Evolutionary conservation across 345 rosid genomes (phyloP).

Genomic region (Salix dunnii): DNA sequence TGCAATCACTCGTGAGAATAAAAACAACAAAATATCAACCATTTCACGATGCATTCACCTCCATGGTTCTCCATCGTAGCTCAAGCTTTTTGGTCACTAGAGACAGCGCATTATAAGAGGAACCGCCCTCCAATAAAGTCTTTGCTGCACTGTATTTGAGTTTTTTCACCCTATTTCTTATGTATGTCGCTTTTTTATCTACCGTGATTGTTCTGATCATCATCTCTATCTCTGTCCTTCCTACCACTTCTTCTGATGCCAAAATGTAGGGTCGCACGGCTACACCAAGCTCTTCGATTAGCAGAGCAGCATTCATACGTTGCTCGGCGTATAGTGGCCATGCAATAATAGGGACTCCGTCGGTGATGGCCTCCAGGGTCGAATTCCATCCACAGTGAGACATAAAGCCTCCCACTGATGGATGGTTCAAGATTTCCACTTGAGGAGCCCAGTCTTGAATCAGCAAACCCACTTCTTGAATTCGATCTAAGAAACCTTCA

Average conservation of each 20-base stretch:
- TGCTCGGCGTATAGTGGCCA: slow-evolving; percentile 83
- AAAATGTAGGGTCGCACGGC: slow-evolving; percentile 8
- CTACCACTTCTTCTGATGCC: neutral
- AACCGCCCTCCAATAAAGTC: slow-evolving; percentile 13
- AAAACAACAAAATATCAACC: too few species aligned
- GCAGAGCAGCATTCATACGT: slow-evolving; percentile 58
- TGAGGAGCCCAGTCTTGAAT: slow-evolving; percentile 62
- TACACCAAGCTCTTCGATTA: slow-evolving; percentile 24
- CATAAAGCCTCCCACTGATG: slow-evolving; percentile 55
- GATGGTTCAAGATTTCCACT: slow-evolving; percentile 49
- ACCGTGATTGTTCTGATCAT: slow-evolving; percentile 22
- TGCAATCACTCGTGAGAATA: too few species aligned
- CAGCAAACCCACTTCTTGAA: slow-evolving; percentile 33
- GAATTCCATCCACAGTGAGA: slow-evolving; percentile 80
- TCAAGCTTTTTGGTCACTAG: slow-evolving; percentile 9
- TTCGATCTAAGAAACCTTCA: slow-evolving; percentile 49
- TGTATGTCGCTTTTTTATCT: slow-evolving; percentile 2
- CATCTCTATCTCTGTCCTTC: slow-evolving; percentile 19
- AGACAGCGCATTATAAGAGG: slow-evolving; percentile 15
- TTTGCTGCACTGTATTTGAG: slow-evolving; percentile 1
- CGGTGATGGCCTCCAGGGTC: slow-evolving; percentile 44
- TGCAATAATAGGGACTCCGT: slow-evolving; percentile 60
- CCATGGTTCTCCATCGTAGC: neutral
- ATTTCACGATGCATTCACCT: too few species aligned
- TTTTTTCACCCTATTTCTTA: slow-evolving; percentile 9